Percentiles rank a stretch among this genome's conserved stretches.
Evolutionary conservation across 2,329 filamentous ascomycete species (phyloP).

Genomic region (Diaporthe helianthi): DNA sequence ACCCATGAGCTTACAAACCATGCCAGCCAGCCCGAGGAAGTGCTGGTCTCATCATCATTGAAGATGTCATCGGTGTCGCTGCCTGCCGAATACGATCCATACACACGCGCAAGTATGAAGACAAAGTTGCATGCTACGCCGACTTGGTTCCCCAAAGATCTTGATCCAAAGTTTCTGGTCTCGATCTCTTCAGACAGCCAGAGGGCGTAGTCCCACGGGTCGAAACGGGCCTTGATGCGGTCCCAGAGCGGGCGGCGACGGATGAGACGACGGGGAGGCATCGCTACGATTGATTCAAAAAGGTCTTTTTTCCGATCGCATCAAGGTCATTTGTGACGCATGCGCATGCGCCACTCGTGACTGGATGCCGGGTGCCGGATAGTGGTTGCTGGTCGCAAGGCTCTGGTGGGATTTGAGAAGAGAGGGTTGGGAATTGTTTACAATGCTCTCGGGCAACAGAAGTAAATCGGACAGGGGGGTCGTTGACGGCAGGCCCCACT

Average conservation of each 20-base stretch:
- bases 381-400: background rate
- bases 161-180: constrained; percentile 88
- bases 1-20: constrained; percentile 54
- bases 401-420: background rate
- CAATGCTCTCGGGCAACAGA: constrained; percentile 23
- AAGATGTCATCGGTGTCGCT: constrained; percentile 83
- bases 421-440: constrained; percentile 23
- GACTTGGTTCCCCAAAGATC: constrained; percentile 75
- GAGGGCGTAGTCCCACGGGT: constrained; percentile 87
- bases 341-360: background rate
- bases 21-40: constrained; percentile 69
- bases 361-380: background rate
- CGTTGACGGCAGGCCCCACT: background rate
- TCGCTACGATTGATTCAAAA: constrained; percentile 38
- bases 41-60: constrained; percentile 61
- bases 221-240: constrained; percentile 80
- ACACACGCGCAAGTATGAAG: constrained; percentile 84
- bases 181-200: constrained; percentile 94
- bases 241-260: constrained; percentile 80
- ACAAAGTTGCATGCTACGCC: constrained; percentile 79
- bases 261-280: constrained; percentile 73
- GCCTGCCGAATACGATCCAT: constrained; percentile 62
- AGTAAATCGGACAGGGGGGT: background rate
- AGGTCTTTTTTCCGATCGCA: background rate
- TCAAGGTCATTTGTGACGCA: constrained; percentile 8